Evolutionary conservation across 2,329 filamentous ascomycete genomes (phyloP).

Genomic region (Colletotrichum musicola): DNA sequence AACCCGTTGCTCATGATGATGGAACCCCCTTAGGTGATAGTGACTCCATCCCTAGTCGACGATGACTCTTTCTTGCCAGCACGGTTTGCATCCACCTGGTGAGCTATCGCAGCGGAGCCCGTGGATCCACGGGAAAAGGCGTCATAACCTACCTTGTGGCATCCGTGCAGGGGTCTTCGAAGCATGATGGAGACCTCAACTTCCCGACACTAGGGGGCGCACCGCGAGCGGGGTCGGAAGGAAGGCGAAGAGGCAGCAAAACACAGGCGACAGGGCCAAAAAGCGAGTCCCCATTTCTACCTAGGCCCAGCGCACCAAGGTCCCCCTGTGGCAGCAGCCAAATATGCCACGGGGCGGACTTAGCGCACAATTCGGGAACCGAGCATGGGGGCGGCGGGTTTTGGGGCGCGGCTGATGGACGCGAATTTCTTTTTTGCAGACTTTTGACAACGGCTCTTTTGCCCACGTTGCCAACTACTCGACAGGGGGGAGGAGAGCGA

Average conservation of each 20-base stretch:
- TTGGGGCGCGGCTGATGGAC: constrained; percentile 24
- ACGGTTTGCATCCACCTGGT: constrained; percentile 21
- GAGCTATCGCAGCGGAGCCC: constrained; percentile 23
- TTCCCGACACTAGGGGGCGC: constrained; percentile 21
- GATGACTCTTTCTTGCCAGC: constrained; percentile 33
- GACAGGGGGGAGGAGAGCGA: neutral
- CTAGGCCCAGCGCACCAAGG: too few species aligned
- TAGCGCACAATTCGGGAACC: constrained; percentile 24
- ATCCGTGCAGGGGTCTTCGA: constrained; percentile 7
- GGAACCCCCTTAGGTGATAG: neutral
- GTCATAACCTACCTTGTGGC: constrained; percentile 17
- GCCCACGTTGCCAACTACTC: constrained; percentile 26
- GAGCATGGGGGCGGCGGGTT: neutral
- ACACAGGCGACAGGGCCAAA: neutral
- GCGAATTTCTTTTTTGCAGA: constrained; percentile 21
- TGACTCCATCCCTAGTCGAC: neutral
- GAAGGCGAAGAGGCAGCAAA: neutral
- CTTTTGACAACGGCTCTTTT: constrained; percentile 22
- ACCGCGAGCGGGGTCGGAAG: constrained; percentile 7
- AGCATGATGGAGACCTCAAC: constrained; percentile 23
- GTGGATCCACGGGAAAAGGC: constrained; percentile 32
- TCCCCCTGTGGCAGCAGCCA: constrained; percentile 5
- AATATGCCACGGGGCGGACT: constrained; percentile 25
- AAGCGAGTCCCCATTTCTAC: neutral
- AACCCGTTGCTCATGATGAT: neutral